Base-by-base conservation (phyloP, 805 yeast genomes). In the Saccharomycopsis fermentans region DNA sequence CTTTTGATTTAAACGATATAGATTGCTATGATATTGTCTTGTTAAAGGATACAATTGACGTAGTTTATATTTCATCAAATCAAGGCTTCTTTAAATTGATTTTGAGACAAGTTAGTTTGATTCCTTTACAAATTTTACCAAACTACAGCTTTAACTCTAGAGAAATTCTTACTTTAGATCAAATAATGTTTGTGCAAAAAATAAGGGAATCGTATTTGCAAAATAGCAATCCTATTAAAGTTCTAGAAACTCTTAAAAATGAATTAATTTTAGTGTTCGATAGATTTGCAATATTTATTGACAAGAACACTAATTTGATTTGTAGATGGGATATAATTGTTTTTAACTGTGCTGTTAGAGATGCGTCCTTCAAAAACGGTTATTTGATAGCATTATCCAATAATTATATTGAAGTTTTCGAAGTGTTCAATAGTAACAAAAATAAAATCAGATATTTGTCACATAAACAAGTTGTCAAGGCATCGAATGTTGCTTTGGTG, bases 181-280 rank as follows among this genome's bases (percentile, higher is more conserved):
- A 61, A n/a, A 58, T 61, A 14, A 29, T 58, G 54, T 61, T 61
- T 56, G 48, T 61, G 24, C 61, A 59, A 34, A 56, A 54, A 16
- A 56, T 61, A 24, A 59, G 56, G 29, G 56, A 58, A 34, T 21
- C 12, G 6, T 55, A 58, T 32, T 54, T 61, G 54, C 29, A 26
- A 35, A 54, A n/a, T 24, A 27, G 59, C 17, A 56, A 54, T n/a
- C 61, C 63, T 11, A 40, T 61, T 6, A 61, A 61, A 26, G 56
- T 58, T 12, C 43, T 61, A 27, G 59, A 58, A 37, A 55, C 54
- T 2, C 43, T 29, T n/a, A 58, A 29, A 5, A 35, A 56, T 57
- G 63, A 61, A 32, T 29, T 61, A 9, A 34, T 58, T 29, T 55
- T 61, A 27, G 37, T 55, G 1, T 61, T 58, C 39, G 58, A 56